Percentiles rank a stretch among this genome's conserved stretches.
These are phyloP conservation scores for Eragrostis nindensis DNA, from an alignment of 176 grass and related monocot genomes.

Conservation along the genomic window DNA sequence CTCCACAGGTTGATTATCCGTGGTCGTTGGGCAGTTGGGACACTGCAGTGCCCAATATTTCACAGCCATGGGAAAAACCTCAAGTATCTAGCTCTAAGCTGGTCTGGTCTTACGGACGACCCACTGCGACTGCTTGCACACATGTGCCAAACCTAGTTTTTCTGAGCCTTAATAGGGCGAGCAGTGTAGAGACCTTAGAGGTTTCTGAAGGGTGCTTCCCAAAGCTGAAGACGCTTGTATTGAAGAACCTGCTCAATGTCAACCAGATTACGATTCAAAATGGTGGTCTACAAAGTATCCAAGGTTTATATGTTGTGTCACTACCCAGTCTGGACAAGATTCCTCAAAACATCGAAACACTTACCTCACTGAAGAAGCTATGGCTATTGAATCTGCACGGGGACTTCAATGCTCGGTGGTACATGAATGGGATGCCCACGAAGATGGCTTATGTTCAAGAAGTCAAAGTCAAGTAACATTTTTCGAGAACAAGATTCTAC, in stretches of 20 bases:
- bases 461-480: neutral
- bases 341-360: constrained; percentile 25
- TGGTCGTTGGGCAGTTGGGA: constrained; percentile 4
- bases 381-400: neutral
- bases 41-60: constrained; percentile 37
- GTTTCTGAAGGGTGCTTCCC: constrained; percentile 34
- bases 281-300: constrained; percentile 10
- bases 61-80: constrained; percentile 8
- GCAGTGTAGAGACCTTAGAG: constrained; percentile 3
- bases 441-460: neutral
- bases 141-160: constrained; percentile 25
- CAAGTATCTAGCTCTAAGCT: constrained; percentile 20
- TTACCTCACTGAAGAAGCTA: constrained; percentile 10
- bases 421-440: neutral
- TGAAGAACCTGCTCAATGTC: constrained; percentile 25
- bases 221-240: neutral
- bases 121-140: constrained; percentile 15
- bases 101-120: constrained; percentile 20
- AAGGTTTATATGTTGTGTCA: constrained; percentile 4
- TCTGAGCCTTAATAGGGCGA: constrained; percentile 33
- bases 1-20: constrained; percentile 16
- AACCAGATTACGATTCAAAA: constrained; percentile 26
- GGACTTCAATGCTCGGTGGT: neutral
- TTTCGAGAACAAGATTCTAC: neutral
- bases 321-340: constrained; percentile 9